Conservation (phyloP, 2,329 filamentous ascomycete species). For the Cryphonectria parasitica region DNA sequence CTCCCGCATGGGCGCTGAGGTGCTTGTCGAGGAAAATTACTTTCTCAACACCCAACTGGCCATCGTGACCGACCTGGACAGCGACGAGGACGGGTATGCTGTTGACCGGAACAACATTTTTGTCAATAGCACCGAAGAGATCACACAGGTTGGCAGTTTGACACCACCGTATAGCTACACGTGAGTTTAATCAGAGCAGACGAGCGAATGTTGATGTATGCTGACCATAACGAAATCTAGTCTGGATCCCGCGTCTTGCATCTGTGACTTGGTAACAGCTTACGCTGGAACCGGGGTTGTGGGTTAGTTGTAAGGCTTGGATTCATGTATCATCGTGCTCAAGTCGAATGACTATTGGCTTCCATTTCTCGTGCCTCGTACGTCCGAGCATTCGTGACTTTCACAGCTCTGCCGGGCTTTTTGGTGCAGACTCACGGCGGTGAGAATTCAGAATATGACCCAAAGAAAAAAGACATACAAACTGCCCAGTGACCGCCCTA, state of each 20-base stretch:
- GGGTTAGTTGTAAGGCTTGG: not conserved
- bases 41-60: slow-evolving; percentile 50
- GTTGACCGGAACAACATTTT: slow-evolving; percentile 51
- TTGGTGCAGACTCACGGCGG: not conserved
- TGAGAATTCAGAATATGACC: not conserved
- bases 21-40: slow-evolving; percentile 56
- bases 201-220: not conserved
- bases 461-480: too few species aligned
- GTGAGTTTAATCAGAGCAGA: slow-evolving; percentile 32
- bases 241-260: slow-evolving; percentile 21
- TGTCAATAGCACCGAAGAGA: slow-evolving; percentile 39
- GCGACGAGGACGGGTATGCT: slow-evolving; percentile 49
- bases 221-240: not conserved
- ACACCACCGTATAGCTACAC: slow-evolving; percentile 43
- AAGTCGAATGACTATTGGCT: not conserved
- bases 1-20: slow-evolving; percentile 54
- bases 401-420: not conserved
- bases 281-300: slow-evolving; percentile 24
- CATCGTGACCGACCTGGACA: slow-evolving; percentile 48
- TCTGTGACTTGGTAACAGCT: slow-evolving; percentile 16
- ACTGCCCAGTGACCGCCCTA: too few species aligned
- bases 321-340: not conserved
- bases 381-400: not conserved
- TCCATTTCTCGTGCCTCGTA: not conserved
- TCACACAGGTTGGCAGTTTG: slow-evolving; percentile 41